Conservation (phyloP, 1,284 basidiomycete genomes). For the Wallemia hederae region DNA sequence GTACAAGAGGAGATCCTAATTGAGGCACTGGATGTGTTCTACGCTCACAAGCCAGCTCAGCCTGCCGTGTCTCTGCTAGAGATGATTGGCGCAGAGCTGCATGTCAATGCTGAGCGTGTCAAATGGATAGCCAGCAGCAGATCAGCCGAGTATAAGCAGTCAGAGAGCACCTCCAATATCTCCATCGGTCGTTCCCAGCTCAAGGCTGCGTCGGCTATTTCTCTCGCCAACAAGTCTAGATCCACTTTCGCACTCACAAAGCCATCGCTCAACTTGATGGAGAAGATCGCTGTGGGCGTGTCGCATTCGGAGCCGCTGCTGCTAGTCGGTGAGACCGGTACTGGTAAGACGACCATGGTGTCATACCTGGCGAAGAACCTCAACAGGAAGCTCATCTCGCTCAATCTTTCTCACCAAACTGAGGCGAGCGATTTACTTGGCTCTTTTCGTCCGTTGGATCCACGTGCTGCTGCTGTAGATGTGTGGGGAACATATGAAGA, state of each 20-base stretch:
- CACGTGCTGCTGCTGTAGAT: conserved; percentile 39
- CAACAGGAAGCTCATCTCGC: conserved; percentile 44
- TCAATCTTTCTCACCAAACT: conserved; percentile 91
- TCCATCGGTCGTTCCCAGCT: conserved; percentile 10
- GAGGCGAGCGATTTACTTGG: conserved; percentile 83
- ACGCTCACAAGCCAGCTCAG: conserved; percentile 29
- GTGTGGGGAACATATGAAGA: conserved; percentile 51
- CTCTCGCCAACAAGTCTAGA: conserved; percentile 9
- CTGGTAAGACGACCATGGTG: conserved; percentile 83
- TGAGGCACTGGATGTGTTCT: conserved; percentile 74
- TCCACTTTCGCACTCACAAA: conserved; percentile 64
- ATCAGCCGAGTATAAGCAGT: neutral
- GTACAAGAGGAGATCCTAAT: conserved; percentile 71
- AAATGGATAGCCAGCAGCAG: conserved; percentile 19
- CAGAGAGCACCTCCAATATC: conserved; percentile 2
- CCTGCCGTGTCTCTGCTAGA: conserved; percentile 23
- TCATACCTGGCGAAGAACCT: conserved; percentile 64
- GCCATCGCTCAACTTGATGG: conserved; percentile 50
- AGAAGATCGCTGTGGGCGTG: conserved; percentile 48
- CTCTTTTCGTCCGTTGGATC: conserved; percentile 81
- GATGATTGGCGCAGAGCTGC: conserved; percentile 32
- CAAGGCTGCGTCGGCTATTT: conserved; percentile 5
- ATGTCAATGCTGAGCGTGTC: conserved; percentile 30
- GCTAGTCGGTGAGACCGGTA: conserved; percentile 91
- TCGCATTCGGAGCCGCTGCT: conserved; percentile 55